Base-by-base conservation (phyloP, 169 alveolate species). In the Eimeria zaria region DNA sequence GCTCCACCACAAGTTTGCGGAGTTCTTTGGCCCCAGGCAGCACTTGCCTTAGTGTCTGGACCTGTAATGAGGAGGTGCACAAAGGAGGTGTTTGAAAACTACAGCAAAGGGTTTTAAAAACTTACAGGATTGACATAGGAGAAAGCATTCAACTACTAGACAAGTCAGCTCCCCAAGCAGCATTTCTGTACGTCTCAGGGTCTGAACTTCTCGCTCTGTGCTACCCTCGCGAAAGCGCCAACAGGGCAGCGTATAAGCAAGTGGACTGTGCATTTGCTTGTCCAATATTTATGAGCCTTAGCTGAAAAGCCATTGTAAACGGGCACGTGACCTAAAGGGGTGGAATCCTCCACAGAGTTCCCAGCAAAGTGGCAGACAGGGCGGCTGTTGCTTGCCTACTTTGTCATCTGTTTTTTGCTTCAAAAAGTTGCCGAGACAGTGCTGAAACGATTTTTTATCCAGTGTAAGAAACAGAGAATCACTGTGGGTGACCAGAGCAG, bases 1-100 rank as follows among this genome's bases (percentile, higher is more conserved):
- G 96, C 73, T 91, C 96, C 48, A 91, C 96, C 33, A 91, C 73
- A 4, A 91, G 91, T 55, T 83, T 53, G 85, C 96, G 96, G 30
- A 91, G 69, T 5, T 91, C 96, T 27, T 58, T 81, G 18, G 81
- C 96, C 14, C 96, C 96, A 3, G 96, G 96, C 58, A 91, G 84
- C 24, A 91, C 96, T 60, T 81, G 91, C 22, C 96, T 64, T 12
- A 91, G 84, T 11, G 69, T 58, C 18, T 60, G 71, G 22, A 91
- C 96, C 96, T 91, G 91, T 16, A 46, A 3, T 8, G n/a, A 80
- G 6, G 18, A 18, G 51, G 22, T 22, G 24, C 36, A 74, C n/a
- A 74, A 16, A 27, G 44, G 5, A 30, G 24, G 1, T 27, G 46
- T 7, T 67, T 30, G 20, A 12, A 9, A 44, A 27, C 8, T 27